Evolutionary conservation across 2,329 filamentous ascomycete species (phyloP).

Genomic region (Fusarium mexicanum): DNA sequence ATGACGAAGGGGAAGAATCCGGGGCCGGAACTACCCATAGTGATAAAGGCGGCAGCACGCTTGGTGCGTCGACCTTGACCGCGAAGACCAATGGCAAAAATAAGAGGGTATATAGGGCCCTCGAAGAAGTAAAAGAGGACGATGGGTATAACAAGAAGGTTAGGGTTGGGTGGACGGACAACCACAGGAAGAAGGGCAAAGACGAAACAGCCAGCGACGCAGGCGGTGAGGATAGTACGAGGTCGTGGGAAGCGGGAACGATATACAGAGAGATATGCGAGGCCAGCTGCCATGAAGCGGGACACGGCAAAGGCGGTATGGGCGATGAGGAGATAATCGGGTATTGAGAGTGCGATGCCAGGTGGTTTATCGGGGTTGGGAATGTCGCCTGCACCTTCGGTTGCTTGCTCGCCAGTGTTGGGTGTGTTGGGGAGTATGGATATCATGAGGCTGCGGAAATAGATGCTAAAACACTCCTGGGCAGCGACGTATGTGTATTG

Average conservation of each 20-base stretch:
- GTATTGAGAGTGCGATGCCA: slow-evolving; percentile 62
- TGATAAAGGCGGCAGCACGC: slow-evolving; percentile 79
- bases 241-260: slow-evolving; percentile 67
- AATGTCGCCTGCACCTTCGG: slow-evolving; percentile 41
- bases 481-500: slow-evolving; percentile 84
- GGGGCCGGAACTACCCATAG: slow-evolving; percentile 78
- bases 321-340: slow-evolving; percentile 76
- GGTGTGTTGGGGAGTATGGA: slow-evolving; percentile 49
- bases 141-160: slow-evolving; percentile 67
- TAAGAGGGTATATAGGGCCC: slow-evolving; percentile 83
- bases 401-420: slow-evolving; percentile 31
- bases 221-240: slow-evolving; percentile 73
- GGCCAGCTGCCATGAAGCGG: slow-evolving; percentile 72
- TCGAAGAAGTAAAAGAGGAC: slow-evolving; percentile 82
- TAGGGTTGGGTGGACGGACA: slow-evolving; percentile 55
- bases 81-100: slow-evolving; percentile 81
- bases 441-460: slow-evolving; percentile 63
- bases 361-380: slow-evolving; percentile 48
- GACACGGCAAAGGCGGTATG: slow-evolving; percentile 79
- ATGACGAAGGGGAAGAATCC: slow-evolving; percentile 79
- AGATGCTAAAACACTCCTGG: slow-evolving; percentile 73
- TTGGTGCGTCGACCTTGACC: slow-evolving; percentile 85
- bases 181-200: slow-evolving; percentile 60
- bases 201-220: slow-evolving; percentile 69
- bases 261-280: slow-evolving; percentile 68